Conservation (phyloP, 495 filamentous ascomycete species). For the Aspergillus asperescens region DNA sequence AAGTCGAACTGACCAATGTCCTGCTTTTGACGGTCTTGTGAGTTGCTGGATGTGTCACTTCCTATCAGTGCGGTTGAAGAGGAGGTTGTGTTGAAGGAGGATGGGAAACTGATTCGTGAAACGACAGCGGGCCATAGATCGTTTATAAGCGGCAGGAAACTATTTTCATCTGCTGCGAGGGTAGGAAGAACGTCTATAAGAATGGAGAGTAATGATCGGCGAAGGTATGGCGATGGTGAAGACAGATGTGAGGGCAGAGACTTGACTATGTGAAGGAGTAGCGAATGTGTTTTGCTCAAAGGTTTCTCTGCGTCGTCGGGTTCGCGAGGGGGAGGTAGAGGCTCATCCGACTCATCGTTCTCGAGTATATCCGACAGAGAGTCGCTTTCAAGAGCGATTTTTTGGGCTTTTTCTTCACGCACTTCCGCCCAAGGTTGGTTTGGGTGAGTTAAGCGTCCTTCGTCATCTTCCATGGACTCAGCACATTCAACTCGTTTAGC, state of each 20-base stretch:
- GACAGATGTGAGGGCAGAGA: slow-evolving; percentile 82
- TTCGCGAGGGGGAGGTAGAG: slow-evolving; percentile 40
- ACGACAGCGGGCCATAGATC: slow-evolving; percentile 80
- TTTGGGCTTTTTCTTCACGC: slow-evolving; percentile 24
- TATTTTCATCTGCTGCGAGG: slow-evolving; percentile 67
- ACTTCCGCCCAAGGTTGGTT: slow-evolving; percentile 34
- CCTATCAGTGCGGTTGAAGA: slow-evolving; percentile 28
- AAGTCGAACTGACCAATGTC: slow-evolving; percentile 22
- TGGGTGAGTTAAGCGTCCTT: slow-evolving; percentile 31
- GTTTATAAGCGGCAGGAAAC: slow-evolving; percentile 83
- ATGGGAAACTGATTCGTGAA: slow-evolving; percentile 50
- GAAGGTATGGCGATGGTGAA: slow-evolving; percentile 70
- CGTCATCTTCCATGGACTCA: slow-evolving; percentile 29
- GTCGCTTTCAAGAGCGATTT: slow-evolving; percentile 22
- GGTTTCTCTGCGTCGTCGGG: slow-evolving; percentile 51
- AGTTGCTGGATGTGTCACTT: slow-evolving; percentile 12
- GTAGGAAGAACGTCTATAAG: slow-evolving; percentile 61
- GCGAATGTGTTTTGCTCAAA: slow-evolving; percentile 50
- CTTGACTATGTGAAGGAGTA: slow-evolving; percentile 62
- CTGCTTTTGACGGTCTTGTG: slow-evolving; percentile 1
- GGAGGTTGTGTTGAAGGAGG: slow-evolving; percentile 30
- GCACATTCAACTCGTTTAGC: slow-evolving; percentile 30
- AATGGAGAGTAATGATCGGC: slow-evolving; percentile 68
- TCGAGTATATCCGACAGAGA: slow-evolving; percentile 30
- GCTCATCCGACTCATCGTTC: slow-evolving; percentile 34